Percentiles rank a stretch among this genome's conserved stretches.
Conservation (phyloP, 2,329 filamentous ascomycete genomes). For the Fonsecaea pedrosoi region DNA sequence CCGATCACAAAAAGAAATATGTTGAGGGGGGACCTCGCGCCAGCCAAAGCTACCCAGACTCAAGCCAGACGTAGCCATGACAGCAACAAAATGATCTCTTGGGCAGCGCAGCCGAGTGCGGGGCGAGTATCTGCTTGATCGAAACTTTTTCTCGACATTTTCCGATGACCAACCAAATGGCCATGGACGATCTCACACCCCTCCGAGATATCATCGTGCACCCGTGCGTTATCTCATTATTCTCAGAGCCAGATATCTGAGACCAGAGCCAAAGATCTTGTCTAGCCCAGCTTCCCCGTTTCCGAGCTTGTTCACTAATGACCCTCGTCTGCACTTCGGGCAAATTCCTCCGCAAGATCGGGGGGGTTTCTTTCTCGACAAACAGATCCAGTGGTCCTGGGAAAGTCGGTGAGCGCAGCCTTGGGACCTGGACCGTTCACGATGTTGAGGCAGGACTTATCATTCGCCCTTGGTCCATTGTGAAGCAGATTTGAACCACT, state of each 20-base stretch:
- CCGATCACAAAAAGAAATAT: constrained; percentile 18
- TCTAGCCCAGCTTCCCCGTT: background rate
- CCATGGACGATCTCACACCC: constrained; percentile 6
- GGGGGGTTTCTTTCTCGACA: too few species aligned
- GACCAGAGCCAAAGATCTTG: background rate
- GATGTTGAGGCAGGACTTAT: constrained; percentile 12
- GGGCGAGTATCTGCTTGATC: constrained; percentile 13
- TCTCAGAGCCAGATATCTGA: background rate
- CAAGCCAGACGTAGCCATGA: constrained; percentile 4
- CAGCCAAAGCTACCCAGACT: background rate
- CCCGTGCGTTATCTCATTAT: constrained; percentile 1
- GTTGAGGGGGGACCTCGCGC: constrained; percentile 27
- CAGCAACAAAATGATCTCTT: constrained; percentile 9
- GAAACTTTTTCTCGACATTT: constrained; percentile 15
- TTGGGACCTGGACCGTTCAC: constrained; percentile 6
- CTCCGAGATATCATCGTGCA: constrained; percentile 32
- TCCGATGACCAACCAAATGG: constrained; percentile 20
- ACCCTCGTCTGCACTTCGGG: constrained; percentile 8
- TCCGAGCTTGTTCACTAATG: constrained; percentile 5
- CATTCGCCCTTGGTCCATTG: constrained; percentile 4
- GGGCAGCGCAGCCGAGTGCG: constrained; percentile 20
- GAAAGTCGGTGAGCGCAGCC: constrained; percentile 21
- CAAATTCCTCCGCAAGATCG: background rate
- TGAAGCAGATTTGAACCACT: background rate
- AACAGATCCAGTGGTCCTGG: background rate